Conservation (phyloP, 164 flowering plant species). For the Magnolia officinalis region DNA sequence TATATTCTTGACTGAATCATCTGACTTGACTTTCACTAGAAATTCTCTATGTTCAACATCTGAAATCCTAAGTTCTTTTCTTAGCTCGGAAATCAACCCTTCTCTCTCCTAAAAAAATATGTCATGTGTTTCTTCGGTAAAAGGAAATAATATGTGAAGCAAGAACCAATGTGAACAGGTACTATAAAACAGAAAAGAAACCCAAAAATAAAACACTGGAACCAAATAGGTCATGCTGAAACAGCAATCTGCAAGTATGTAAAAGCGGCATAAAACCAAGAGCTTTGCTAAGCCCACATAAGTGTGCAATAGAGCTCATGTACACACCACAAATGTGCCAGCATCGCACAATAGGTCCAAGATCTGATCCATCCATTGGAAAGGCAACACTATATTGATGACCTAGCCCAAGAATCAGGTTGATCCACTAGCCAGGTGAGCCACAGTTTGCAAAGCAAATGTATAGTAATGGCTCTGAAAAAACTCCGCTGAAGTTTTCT, state of each 20-base stretch:
- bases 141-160: too few species aligned
- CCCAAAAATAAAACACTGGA: neutral
- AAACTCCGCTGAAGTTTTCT: too few species aligned
- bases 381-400: too few species aligned
- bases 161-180: neutral
- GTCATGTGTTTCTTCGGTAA: neutral
- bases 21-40: constrained; percentile 27
- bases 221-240: neutral
- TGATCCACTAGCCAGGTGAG: too few species aligned
- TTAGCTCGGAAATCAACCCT: constrained; percentile 29
- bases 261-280: neutral
- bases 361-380: too few species aligned
- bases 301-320: neutral
- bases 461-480: too few species aligned
- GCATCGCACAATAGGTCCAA: too few species aligned
- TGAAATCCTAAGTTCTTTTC: constrained; percentile 40
- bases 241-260: neutral
- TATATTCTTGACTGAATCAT: constrained; percentile 29
- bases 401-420: too few species aligned
- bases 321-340: too few species aligned
- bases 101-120: constrained; percentile 28
- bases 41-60: constrained; percentile 38
- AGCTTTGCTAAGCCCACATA: neutral
- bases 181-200: neutral
- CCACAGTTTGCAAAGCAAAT: too few species aligned